A percentile compares a stretch with the other conserved stretches of the same genome.
These are phyloP conservation scores for Lachancea meyersii DNA, from an alignment of 805 yeast species.

Conservation along the genomic window DNA sequence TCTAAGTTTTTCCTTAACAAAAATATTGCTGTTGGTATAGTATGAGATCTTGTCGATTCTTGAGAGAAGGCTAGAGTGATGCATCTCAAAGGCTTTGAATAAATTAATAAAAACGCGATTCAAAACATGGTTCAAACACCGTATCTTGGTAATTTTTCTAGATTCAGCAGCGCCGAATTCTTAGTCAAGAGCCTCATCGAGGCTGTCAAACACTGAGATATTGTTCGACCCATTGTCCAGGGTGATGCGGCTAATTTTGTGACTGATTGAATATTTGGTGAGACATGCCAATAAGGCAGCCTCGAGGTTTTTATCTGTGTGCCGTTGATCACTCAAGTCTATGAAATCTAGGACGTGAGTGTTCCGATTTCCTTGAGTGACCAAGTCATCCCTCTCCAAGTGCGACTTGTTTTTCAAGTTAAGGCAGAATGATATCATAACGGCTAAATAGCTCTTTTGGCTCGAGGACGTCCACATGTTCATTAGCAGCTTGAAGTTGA, in stretches of 20 bases:
- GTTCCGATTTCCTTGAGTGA: constrained; percentile 8
- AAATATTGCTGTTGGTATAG: constrained; percentile 9
- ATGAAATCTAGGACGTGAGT: constrained; percentile 12
- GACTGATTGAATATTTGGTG: constrained; percentile 8
- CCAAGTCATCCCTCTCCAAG: constrained; percentile 10
- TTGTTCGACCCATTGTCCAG: neutral
- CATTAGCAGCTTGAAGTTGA: constrained; percentile 5
- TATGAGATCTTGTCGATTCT: constrained; percentile 11
- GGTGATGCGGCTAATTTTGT: constrained; percentile 5
- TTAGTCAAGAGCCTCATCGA: constrained; percentile 8
- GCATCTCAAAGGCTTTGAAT: constrained; percentile 8
- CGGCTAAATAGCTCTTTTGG: constrained; percentile 11
- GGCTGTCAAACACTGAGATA: neutral
- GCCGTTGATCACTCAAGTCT: constrained; percentile 11
- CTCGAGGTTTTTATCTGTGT: constrained; percentile 7
- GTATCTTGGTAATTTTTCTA: constrained; percentile 5
- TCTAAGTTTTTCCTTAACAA: constrained; percentile 9
- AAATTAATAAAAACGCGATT: constrained; percentile 3
- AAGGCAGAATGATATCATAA: constrained; percentile 12
- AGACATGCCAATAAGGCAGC: constrained; percentile 5
- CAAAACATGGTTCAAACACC: constrained; percentile 10
- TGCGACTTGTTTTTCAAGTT: constrained; percentile 7
- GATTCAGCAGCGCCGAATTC: constrained; percentile 1
- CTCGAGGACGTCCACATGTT: constrained; percentile 10
- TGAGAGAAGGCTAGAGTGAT: constrained; percentile 7